Evolutionary conservation across 1,139 yeast genomes (phyloP).

Genomic region (Kodamaea suecica): DNA sequence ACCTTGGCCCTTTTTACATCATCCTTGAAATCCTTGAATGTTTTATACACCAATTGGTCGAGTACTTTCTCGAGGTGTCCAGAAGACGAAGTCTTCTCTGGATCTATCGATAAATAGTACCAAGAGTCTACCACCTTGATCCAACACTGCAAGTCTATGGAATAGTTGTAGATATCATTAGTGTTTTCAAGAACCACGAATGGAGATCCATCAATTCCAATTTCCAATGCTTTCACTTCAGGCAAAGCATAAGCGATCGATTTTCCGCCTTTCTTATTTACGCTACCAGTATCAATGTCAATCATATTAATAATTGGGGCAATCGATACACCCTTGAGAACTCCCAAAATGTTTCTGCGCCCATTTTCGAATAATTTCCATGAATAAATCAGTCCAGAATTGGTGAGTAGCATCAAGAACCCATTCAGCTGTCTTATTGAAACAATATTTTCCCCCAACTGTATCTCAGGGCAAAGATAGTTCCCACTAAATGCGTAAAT

Average conservation of each 20-base stretch:
- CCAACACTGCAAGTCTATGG: constrained; percentile 45
- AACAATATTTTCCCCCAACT: constrained; percentile 57
- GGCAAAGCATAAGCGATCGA: constrained; percentile 18
- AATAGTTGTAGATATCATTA: constrained; percentile 41
- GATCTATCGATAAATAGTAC: constrained; percentile 29
- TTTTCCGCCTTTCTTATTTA: constrained; percentile 3
- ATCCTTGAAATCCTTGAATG: constrained; percentile 19
- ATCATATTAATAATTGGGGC: constrained; percentile 47
- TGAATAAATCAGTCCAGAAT: constrained; percentile 45
- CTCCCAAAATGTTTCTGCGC: constrained; percentile 19
- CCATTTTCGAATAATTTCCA: constrained; percentile 38
- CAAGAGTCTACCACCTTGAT: constrained; percentile 46
- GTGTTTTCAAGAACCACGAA: constrained; percentile 34
- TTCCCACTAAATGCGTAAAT: constrained; percentile 63
- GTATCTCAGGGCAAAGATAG: constrained; percentile 47
- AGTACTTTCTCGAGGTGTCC: constrained; percentile 5
- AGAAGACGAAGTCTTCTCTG: background rate
- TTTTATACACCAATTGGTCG: constrained; percentile 12
- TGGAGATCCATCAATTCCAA: constrained; percentile 42
- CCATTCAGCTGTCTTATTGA: constrained; percentile 50
- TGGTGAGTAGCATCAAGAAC: constrained; percentile 54
- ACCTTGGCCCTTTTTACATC: constrained; percentile 20
- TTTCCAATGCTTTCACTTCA: constrained; percentile 28
- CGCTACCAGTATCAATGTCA: constrained; percentile 11
- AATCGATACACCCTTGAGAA: constrained; percentile 44